Conservation (phyloP, 139 green algal genomes). For the Chlamydomonas schloesseri region DNA sequence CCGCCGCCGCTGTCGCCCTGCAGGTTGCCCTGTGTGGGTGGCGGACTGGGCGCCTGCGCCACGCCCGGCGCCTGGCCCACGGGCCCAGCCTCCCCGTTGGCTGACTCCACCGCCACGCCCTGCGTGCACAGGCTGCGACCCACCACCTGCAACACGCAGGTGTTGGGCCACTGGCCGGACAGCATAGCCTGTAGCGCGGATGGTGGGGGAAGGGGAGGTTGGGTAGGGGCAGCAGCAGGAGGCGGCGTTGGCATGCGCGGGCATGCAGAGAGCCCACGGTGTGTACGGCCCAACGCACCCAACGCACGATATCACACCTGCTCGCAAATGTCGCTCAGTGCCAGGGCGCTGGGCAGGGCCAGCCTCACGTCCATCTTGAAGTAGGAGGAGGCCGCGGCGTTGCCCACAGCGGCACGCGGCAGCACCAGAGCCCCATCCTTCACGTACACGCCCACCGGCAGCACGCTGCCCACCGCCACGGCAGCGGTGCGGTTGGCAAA, state of each 20-base stretch:
- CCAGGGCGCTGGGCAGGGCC: neutral
- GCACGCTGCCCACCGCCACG: neutral
- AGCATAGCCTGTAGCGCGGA: neutral
- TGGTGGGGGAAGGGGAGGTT: too few relatives aligned
- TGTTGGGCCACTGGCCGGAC: conserved; percentile 10
- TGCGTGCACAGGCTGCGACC: neutral
- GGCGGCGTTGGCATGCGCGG: too few relatives aligned
- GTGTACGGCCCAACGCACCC: too few relatives aligned
- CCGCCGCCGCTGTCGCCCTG: neutral
- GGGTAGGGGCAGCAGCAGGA: too few relatives aligned
- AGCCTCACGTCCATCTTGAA: neutral
- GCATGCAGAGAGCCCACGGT: too few relatives aligned
- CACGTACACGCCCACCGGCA: neutral
- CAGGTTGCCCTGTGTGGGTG: neutral
- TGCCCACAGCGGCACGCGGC: neutral
- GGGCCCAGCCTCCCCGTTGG: too few relatives aligned
- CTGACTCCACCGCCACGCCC: neutral
- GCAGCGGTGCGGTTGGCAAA: neutral
- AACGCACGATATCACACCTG: neutral
- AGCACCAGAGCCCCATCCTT: neutral
- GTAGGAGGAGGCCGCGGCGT: neutral
- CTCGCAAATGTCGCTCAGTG: conserved; percentile 22
- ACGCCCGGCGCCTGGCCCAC: neutral
- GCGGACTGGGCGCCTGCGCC: neutral
- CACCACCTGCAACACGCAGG: conserved; percentile 29